Base-by-base conservation (phyloP, 2,329 filamentous ascomycete species). In the Huntiella omanensis region DNA sequence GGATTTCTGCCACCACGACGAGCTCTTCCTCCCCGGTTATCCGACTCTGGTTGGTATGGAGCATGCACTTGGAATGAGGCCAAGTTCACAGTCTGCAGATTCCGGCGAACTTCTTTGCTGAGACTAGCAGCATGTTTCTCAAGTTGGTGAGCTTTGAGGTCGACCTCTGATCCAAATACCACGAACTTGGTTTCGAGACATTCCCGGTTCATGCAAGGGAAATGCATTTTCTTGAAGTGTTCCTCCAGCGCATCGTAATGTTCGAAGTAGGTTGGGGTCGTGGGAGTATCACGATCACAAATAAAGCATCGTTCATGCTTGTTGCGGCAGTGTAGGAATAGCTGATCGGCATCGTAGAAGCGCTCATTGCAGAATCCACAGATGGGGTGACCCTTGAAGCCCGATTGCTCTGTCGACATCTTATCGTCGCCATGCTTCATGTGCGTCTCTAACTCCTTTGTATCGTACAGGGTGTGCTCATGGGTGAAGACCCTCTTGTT, bases 401-500 rank as follows among this genome's bases (percentile, higher is more conserved):
- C 91, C 22, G 83, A 95, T 65, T 96, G 91, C 55, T 95, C 84
- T 34, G 82, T 68, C 0, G 87, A 81, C 33, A 91, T 88, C 52
- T 80, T 80, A 59, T 96, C 84, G 56, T 98, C 91, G 49, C 91
- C 91, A 52, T 80, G 77, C 51, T 76, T 82, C 71, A 96, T 92
- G 60, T 98, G 91, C 55, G 76, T 82, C 54, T 83, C 77, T 43
- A 96, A 68, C 54, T 88, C 84, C 52, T 78, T 73, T 51, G 77
- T 72, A 1, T 83, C 80, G 60, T 95, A 96, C 1, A 98, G 70
- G 52, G 92, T 84, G 59, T 98, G 91, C 62, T 98, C 91, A 62
- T 98, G 91, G 1, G 91, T 95, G 55, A 98, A 98, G 33, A 95
- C 86, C 58, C 94, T 95, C 64, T 98, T 98, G 66, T 95, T 87